These are phyloP conservation scores for Exophiala sideris DNA, from an alignment of 2,329 filamentous ascomycete genomes.

Conservation along the genomic window DNA sequence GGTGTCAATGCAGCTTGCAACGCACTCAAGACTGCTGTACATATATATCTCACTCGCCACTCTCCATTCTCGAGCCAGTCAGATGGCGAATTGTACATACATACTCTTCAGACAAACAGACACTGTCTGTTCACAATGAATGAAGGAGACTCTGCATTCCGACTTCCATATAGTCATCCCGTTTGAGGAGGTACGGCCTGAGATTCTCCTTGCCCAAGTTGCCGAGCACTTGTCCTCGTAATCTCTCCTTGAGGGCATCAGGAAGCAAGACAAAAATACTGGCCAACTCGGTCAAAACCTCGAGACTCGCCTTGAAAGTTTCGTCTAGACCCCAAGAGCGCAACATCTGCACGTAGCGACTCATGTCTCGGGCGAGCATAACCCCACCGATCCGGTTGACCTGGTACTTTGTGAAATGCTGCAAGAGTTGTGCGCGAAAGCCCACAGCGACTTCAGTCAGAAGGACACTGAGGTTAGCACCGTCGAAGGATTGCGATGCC, in stretches of 20 bases:
- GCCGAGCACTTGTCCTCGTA: constrained; percentile 33
- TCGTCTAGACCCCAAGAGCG: constrained; percentile 74
- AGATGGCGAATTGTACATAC: background rate
- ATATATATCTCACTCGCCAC: background rate
- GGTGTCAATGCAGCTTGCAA: constrained; percentile 2
- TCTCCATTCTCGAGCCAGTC: background rate
- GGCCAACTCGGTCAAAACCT: constrained; percentile 87
- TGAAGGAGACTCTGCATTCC: constrained; percentile 81
- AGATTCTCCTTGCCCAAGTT: constrained; percentile 62
- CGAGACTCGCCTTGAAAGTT: constrained; percentile 67
- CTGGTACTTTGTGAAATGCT: constrained; percentile 91
- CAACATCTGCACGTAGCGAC: constrained; percentile 83
- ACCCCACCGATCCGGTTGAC: constrained; percentile 91
- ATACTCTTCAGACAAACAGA: background rate
- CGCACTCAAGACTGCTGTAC: background rate
- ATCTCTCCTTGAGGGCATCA: constrained; percentile 69
- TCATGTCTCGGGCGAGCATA: constrained; percentile 94
- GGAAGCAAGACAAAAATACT: constrained; percentile 92
- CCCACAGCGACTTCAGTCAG: constrained; percentile 78
- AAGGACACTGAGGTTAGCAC: constrained; percentile 77
- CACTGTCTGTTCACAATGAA: constrained; percentile 46
- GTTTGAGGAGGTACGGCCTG: constrained; percentile 76
- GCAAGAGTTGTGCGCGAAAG: constrained; percentile 73
- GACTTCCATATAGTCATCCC: constrained; percentile 77
- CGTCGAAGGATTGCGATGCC: constrained; percentile 68